These are phyloP conservation scores for Hyparrhenia diplandra DNA, from an alignment of 176 grass and related monocot species.

Conservation along the genomic window DNA sequence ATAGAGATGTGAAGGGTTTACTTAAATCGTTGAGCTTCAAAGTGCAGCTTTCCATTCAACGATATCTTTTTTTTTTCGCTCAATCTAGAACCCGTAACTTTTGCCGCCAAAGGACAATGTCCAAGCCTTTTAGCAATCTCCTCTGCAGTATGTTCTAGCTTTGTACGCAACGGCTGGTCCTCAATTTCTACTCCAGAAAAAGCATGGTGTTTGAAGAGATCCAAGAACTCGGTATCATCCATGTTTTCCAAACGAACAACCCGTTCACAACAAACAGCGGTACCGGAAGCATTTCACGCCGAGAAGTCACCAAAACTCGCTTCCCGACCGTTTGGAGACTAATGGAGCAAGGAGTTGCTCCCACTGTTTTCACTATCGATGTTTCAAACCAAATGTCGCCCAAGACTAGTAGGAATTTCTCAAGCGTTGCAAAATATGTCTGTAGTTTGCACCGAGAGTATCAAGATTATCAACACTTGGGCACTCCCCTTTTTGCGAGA, in stretches of 20 bases:
- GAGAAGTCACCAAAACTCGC: constrained; percentile 11
- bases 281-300: not conserved
- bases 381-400: constrained; percentile 15
- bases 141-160: not conserved
- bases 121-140: not conserved
- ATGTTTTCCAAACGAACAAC: not conserved
- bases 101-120: constrained; percentile 18
- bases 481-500: not conserved
- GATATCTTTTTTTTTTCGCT: not conserved
- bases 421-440: accelerated
- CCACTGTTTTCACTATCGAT: not conserved
- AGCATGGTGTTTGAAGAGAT: not conserved
- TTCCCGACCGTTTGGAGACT: not conserved
- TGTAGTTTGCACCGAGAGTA: not conserved
- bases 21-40: not conserved
- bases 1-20: not conserved
- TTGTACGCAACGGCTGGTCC: not conserved
- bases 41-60: not conserved
- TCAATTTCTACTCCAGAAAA: not conserved
- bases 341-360: not conserved
- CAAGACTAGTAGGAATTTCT: not conserved
- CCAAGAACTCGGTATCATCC: not conserved
- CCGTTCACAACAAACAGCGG: not conserved
- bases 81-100: not conserved
- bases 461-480: not conserved